Evolutionary conservation across 805 yeast genomes (phyloP), one percentile per base, ranked within the genome.

Genomic region (Suhomyces prunicola): DNA sequence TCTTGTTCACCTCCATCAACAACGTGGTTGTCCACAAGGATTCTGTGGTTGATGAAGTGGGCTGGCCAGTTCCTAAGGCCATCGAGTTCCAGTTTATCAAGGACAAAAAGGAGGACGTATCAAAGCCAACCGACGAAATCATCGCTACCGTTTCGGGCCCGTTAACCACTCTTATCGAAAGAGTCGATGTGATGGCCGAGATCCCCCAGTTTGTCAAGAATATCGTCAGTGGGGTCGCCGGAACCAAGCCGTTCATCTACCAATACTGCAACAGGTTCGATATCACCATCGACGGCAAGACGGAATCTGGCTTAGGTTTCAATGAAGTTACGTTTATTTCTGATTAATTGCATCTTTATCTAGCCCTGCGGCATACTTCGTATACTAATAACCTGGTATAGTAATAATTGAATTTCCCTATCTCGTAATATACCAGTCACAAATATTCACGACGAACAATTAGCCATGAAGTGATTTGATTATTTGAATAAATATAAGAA

Each of bases 111-210:
- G 70, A 81, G 12, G 67, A 67, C 3, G 70, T 78, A 8, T 68
- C 79, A 31, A 81, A 74, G 54, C 82, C 75, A 42, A 64, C 74
- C 22, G 71, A 71, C 52, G 58, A 62, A 44, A 76, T 80, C 24
- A 73, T 69, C 46, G 87, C 82, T 46, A 69, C 66, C 9, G 82
- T 88, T 19, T 66, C 62, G 41, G 97, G 97, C 56, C 73, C 78
- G 22, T 78, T 93, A 60, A 67, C 68, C 15, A 74, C 78, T 46
- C 72, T 89, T 55, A 84, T 90, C 50, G 97, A 90, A 74, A 85
- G 98, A 67, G 92, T 94, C 54, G 99, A 94, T 72, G 98, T 94
- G 54, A 91, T 94, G 97, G 89, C 91, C 49, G 98, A 94, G 73
- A 86, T 94, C 54, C 99, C 99, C 26, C 86, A 83, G 57, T 91